These are phyloP conservation scores for Ogataea paraovalis DNA, from an alignment of 805 yeast genomes.

Conservation along the genomic window DNA sequence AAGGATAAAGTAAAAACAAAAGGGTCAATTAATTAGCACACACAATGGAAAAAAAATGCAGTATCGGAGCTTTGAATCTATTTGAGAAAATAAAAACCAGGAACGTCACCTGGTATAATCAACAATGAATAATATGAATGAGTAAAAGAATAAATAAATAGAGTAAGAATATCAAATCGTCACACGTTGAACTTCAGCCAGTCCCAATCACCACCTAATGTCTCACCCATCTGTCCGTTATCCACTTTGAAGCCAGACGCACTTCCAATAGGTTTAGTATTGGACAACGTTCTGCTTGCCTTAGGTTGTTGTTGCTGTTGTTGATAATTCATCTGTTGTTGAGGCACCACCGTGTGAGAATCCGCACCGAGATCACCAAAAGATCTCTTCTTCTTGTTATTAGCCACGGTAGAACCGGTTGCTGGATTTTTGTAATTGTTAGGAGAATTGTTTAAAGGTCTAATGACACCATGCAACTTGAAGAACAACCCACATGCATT, in stretches of 20 bases:
- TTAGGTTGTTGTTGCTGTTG: slow-evolving; percentile 1
- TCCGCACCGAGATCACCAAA: slow-evolving; percentile 7
- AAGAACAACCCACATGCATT: slow-evolving; percentile 91
- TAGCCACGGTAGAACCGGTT: slow-evolving; percentile 5
- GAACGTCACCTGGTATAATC: neutral
- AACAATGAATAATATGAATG: neutral
- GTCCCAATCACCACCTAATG: slow-evolving; percentile 33
- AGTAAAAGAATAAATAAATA: neutral
- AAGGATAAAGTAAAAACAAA: no score
- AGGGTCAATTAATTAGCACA: neutral
- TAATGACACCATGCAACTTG: slow-evolving; percentile 70
- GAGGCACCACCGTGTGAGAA: neutral
- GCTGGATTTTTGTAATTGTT: slow-evolving; percentile 4
- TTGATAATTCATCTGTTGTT: slow-evolving; percentile 2
- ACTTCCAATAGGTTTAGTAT: neutral
- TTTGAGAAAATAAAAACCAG: neutral
- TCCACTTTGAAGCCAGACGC: slow-evolving; percentile 15
- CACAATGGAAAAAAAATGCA: neutral
- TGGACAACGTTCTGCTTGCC: neutral
- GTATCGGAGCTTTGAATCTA: neutral
- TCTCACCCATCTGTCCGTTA: slow-evolving; percentile 31
- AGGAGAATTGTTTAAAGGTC: slow-evolving; percentile 25
- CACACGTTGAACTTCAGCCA: slow-evolving; percentile 34
- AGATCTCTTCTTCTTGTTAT: slow-evolving; percentile 12
- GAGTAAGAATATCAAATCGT: slow-evolving; percentile 1